A percentile compares a stretch with the other conserved stretches of the same genome.
These are phyloP conservation scores for Claviceps arundinis DNA, from an alignment of 2,329 filamentous ascomycete species.

Conservation along the genomic window DNA sequence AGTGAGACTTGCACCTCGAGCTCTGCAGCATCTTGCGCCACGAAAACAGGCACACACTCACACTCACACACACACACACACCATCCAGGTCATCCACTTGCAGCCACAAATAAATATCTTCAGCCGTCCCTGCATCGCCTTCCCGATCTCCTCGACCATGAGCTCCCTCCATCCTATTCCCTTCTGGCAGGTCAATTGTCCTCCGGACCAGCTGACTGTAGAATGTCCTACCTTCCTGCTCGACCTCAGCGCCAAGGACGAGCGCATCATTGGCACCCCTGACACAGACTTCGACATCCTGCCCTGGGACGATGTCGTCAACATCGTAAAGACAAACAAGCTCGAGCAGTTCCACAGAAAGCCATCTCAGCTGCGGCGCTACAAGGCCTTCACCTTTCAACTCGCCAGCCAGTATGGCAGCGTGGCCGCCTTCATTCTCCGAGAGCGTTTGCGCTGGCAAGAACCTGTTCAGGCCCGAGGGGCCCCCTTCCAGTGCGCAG, in stretches of 20 bases:
- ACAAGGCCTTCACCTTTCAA: conserved; percentile 54
- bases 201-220: conserved; percentile 42
- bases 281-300: conserved; percentile 51
- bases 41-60: no score
- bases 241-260: conserved; percentile 53
- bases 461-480: conserved; percentile 22
- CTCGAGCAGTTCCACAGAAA: conserved; percentile 65
- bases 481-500: conserved; percentile 29
- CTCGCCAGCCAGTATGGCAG: conserved; percentile 58
- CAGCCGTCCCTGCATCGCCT: not conserved
- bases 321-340: conserved; percentile 49
- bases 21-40: no score
- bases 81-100: not conserved
- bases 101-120: not conserved
- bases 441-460: conserved; percentile 57
- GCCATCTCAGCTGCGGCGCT: conserved; percentile 66
- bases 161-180: conserved; percentile 28
- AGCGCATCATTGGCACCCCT: conserved; percentile 53
- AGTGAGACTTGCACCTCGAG: no score
- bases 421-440: conserved; percentile 63
- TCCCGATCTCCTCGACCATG: conserved; percentile 16
- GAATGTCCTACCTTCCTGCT: conserved; percentile 61
- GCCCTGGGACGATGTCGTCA: conserved; percentile 56
- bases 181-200: conserved; percentile 78
- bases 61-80: no score